A percentile compares a stretch with the other conserved stretches of the same genome.
phyloP scores from a whole-genome alignment of 768 basidiomycete genomes.

The Naganishia onofrii region DNA sequence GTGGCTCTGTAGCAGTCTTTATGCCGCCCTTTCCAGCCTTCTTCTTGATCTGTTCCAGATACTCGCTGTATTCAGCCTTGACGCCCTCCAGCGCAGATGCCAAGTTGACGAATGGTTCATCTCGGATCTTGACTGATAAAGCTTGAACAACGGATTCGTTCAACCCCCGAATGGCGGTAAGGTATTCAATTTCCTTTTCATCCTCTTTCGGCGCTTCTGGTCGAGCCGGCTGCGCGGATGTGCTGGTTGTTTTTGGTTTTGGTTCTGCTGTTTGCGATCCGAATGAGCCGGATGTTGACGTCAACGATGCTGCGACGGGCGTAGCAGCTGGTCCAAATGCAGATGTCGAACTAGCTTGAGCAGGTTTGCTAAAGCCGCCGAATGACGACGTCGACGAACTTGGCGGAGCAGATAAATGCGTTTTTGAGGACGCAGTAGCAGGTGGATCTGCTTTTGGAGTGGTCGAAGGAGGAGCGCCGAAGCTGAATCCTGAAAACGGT shows the following conservation, averaged over 20 bases:
- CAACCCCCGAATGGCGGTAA: conserved; percentile 45
- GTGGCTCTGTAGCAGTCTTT: not conserved
- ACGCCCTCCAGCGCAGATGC: conserved; percentile 29
- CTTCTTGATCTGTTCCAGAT: conserved; percentile 23
- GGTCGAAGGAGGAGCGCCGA: conserved; percentile 26
- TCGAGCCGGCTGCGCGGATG: not conserved
- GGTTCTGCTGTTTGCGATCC: not conserved
- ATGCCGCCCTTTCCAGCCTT: conserved; percentile 22
- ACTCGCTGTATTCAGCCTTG: conserved; percentile 19
- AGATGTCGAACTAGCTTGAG: conserved; percentile 14
- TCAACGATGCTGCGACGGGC: not conserved
- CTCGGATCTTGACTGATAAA: conserved; percentile 35
- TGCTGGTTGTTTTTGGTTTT: not conserved
- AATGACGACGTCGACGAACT: conserved; percentile 5
- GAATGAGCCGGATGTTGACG: not conserved
- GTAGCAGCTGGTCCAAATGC: not conserved
- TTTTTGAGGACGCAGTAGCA: conserved; percentile 16
- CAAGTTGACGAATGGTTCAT: conserved; percentile 44
- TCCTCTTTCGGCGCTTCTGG: conserved; percentile 5
- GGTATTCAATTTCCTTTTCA: conserved; percentile 41
- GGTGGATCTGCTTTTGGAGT: conserved; percentile 15
- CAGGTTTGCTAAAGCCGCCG: not conserved
- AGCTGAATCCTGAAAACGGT: conserved; percentile 32
- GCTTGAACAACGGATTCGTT: conserved; percentile 45
- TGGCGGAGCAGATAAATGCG: not conserved